Conservation (phyloP, 1,139 yeast genomes). For the Pichia sp. region DNA sequence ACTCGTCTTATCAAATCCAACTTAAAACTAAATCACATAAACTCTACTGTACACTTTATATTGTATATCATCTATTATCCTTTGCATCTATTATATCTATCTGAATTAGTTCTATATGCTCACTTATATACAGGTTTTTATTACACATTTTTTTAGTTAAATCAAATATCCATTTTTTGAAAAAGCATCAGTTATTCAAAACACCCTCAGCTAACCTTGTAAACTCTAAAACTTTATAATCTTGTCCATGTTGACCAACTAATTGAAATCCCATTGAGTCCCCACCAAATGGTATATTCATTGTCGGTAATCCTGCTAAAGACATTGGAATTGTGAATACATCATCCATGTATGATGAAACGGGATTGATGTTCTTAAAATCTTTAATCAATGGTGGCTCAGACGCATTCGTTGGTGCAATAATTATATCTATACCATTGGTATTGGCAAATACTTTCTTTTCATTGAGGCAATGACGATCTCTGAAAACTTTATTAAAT, state of each 20-base stretch:
- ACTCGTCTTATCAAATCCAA: too few species aligned
- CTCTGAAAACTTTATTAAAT: constrained; percentile 55
- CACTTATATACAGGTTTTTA: neutral
- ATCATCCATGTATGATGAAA: constrained; percentile 71
- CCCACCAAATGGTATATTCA: constrained; percentile 57
- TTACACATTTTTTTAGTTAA: neutral
- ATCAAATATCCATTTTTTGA: neutral
- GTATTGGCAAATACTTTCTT: constrained; percentile 28
- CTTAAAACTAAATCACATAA: too few species aligned
- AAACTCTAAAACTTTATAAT: constrained; percentile 46
- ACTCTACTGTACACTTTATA: neutral
- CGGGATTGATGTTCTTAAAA: constrained; percentile 39
- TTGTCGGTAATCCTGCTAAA: constrained; percentile 83
- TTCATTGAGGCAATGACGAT: constrained; percentile 38
- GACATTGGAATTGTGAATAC: constrained; percentile 86
- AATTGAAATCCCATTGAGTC: constrained; percentile 66
- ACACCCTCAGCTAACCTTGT: constrained; percentile 14
- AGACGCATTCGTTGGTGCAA: constrained; percentile 60
- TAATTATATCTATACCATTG: constrained; percentile 51
- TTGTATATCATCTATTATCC: neutral
- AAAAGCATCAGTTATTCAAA: neutral
- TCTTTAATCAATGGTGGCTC: constrained; percentile 47
- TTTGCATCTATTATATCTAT: neutral
- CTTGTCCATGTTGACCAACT: constrained; percentile 84
- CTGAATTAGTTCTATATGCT: neutral